Percentiles rank a stretch among this genome's conserved stretches.
Conservation (phyloP, 2,329 filamentous ascomycete genomes). For the Ophiostoma ulmi region DNA sequence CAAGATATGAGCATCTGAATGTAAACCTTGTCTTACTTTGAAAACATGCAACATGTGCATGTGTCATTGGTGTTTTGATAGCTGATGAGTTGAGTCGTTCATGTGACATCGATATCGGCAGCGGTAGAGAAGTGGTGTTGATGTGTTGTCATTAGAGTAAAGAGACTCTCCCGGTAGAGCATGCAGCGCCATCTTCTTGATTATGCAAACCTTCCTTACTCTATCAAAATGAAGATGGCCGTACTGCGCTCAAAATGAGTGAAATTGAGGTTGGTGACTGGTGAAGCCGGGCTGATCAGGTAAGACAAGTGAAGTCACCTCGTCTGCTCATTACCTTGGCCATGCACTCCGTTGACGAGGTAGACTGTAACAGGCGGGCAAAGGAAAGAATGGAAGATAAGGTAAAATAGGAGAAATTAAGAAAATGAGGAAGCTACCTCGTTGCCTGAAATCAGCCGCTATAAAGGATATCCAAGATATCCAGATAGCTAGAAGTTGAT, state of each 20-base stretch:
- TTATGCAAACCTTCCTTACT: constrained; percentile 17
- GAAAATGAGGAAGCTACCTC: constrained; percentile 10
- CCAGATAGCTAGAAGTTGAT: background rate
- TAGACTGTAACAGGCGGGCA: background rate
- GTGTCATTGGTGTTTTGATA: background rate
- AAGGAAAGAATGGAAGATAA: background rate
- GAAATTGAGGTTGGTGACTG: background rate
- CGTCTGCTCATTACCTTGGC: background rate
- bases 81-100: background rate
- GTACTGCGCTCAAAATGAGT: background rate
- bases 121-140: background rate
- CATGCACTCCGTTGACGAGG: background rate
- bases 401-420: background rate
- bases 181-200: background rate
- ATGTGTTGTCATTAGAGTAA: background rate
- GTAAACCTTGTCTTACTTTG: constrained; percentile 1
- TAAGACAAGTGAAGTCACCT: background rate
- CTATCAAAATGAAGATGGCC: background rate
- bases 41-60: background rate
- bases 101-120: background rate
- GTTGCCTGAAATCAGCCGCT: background rate
- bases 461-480: background rate
- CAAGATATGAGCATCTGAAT: background rate
- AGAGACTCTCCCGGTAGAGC: background rate
- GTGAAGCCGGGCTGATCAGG: background rate